Evolutionary conservation across 163 green algal genomes (phyloP).

Genomic region (Scenedesmus sp.): DNA sequence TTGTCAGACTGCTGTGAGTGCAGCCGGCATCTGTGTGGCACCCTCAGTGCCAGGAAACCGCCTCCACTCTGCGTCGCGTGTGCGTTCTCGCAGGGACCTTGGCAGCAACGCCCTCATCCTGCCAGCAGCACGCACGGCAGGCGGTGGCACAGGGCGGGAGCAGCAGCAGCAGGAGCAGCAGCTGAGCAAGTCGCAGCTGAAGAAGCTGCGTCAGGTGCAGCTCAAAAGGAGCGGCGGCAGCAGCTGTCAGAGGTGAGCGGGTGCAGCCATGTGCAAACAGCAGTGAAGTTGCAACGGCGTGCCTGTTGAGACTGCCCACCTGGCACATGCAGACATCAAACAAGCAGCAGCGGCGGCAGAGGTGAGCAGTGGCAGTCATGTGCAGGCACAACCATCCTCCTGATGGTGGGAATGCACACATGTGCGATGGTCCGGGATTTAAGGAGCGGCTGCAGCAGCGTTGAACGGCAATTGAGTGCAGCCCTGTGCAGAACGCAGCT

Average conservation of each 20-base stretch:
- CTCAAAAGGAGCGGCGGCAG: conserved; percentile 78
- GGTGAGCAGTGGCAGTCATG: not conserved
- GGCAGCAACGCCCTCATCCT: conserved; percentile 55
- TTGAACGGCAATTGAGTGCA: no score
- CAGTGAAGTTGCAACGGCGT: not conserved
- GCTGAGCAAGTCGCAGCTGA: conserved; percentile 67
- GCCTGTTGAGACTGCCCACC: no score
- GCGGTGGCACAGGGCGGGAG: not conserved
- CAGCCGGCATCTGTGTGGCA: no score
- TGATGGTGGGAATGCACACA: no score
- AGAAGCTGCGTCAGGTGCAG: conserved; percentile 71
- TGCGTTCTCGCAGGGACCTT: not conserved
- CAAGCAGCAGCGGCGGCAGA: no score
- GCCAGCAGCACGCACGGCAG: conserved; percentile 20
- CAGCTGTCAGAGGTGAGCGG: conserved; percentile 60
- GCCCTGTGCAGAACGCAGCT: no score
- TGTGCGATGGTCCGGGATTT: no score
- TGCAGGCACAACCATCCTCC: no score
- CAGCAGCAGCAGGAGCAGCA: conserved; percentile 26
- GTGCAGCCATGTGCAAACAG: not conserved
- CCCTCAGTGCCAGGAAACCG: no score
- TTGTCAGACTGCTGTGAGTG: no score
- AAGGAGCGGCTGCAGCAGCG: no score
- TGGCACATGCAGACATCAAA: no score
- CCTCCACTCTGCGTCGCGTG: not conserved